These are phyloP conservation scores for Xylaria sp. DNA, from an alignment of 2,329 filamentous ascomycete genomes.

Conservation along the genomic window DNA sequence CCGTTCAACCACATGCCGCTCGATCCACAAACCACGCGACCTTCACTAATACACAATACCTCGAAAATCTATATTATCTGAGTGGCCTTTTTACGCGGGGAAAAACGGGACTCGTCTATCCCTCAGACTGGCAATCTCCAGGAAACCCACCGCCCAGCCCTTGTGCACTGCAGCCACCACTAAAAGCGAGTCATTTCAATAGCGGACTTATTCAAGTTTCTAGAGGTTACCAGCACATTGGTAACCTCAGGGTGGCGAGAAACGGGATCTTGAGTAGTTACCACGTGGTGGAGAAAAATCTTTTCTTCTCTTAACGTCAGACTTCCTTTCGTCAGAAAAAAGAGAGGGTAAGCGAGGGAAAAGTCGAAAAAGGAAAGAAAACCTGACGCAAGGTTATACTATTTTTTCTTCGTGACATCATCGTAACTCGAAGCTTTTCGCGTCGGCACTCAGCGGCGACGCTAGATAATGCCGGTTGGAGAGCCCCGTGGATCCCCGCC, in stretches of 20 bases:
- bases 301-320: neutral
- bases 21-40: neutral
- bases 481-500: slow-evolving; percentile 12
- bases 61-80: neutral
- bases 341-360: neutral
- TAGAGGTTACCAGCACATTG: neutral
- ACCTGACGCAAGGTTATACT: slow-evolving; percentile 1
- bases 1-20: neutral
- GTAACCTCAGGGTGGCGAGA: neutral
- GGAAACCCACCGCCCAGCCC: slow-evolving; percentile 6
- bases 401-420: slow-evolving; percentile 23
- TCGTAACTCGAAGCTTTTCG: slow-evolving; percentile 1
- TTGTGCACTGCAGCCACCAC: neutral
- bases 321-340: neutral
- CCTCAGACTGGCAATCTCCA: slow-evolving; percentile 13
- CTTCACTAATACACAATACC: neutral
- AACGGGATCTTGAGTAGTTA: neutral
- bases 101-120: neutral
- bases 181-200: slow-evolving; percentile 17
- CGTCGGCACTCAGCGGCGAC: slow-evolving; percentile 14
- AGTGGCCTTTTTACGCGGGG: neutral
- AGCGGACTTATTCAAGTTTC: slow-evolving; percentile 4
- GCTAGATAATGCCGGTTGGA: slow-evolving; percentile 6
- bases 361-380: neutral
- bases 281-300: neutral